Base-by-base conservation (phyloP, 1,284 basidiomycete genomes). In the Hypsizygus ulmarius region DNA sequence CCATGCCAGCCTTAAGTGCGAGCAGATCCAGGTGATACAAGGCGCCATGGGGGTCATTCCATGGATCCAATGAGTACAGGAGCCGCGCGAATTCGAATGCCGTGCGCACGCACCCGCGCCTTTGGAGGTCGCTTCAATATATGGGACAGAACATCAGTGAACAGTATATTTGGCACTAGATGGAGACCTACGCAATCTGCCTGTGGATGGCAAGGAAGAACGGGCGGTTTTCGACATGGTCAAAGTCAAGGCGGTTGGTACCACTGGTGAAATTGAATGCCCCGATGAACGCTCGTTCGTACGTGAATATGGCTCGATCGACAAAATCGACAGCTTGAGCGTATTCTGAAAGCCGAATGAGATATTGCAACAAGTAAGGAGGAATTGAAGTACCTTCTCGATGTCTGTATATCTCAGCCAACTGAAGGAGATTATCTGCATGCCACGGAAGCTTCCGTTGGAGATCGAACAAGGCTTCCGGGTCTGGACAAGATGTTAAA, bases 81-180 rank as follows among this genome's bases (percentile, higher is more conserved):
- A 97, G 75, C 32, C 87, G 81, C 2, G 89, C 83, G 60, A 93
- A 93, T 65, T 95, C 92, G 64, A 95, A 94, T 0, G 92, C 83
- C 0, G 94, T 93, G 7, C 90, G 79, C 50, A 86, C 81, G 56
- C 90, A 90, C 1, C 94, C 94, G 19, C 94, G 74, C n/a, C 91
- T 82, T 47, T 88, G 84, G 4, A 95, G 72, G 61, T 94, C 89
- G 15, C 89, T 59, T 11, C 21, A 25, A 34, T 5, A 21, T 27
- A 21, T 7, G 12, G 14, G 16, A 14, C 36, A 15, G 6, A 28
- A 33, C 25, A 14, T 50, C 8, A 28, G 33, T n/a, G 2, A 14
- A 21, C 3, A n/a, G 19, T 21, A 9, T 25, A 4, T 32, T 32
- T 3, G 15, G 34, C 43, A 14, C 3, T 30, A 16, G 36, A 39